A percentile compares a stretch with the other conserved stretches of the same genome.
These are phyloP conservation scores for Wickerhamomyces sp. DNA, from an alignment of 1,139 yeast species.

Conservation along the genomic window DNA sequence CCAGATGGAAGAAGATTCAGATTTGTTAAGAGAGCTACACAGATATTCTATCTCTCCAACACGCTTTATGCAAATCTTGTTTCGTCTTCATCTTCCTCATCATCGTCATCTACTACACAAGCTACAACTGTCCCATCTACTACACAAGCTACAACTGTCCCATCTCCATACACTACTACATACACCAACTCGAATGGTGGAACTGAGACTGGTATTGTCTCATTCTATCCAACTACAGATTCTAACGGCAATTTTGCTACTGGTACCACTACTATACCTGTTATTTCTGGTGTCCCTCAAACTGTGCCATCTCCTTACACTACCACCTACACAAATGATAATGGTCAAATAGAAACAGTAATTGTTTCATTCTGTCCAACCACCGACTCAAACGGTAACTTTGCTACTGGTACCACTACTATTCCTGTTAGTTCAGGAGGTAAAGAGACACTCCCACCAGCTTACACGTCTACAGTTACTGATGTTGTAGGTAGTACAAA, in stretches of 20 bases:
- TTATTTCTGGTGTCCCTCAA: not conserved
- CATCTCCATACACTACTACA: too few species aligned
- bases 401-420: not conserved
- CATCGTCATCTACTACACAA: too few species aligned
- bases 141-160: too few species aligned
- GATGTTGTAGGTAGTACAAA: conserved; percentile 1
- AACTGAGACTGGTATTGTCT: conserved; percentile 9
- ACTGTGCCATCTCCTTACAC: conserved; percentile 2
- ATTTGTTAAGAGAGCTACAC: too few species aligned
- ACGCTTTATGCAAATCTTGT: too few species aligned
- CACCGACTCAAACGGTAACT: not conserved
- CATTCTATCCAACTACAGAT: conserved; percentile 8
- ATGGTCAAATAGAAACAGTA: not conserved
- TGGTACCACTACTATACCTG: conserved; percentile 2
- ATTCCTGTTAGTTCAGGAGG: not conserved
- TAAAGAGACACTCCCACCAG: conserved; percentile 1
- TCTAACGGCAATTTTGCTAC: conserved; percentile 2
- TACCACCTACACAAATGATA: conserved; percentile 1
- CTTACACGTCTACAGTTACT: conserved; percentile 3
- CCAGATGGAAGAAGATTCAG: too few species aligned
- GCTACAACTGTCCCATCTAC: too few species aligned
- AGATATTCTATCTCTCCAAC: too few species aligned
- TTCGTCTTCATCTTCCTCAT: too few species aligned
- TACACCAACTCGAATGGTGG: too few species aligned
- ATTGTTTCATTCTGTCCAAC: not conserved